Evolutionary conservation across 768 basidiomycete genomes (phyloP).

Genomic region (Coprinellus micaceus): DNA sequence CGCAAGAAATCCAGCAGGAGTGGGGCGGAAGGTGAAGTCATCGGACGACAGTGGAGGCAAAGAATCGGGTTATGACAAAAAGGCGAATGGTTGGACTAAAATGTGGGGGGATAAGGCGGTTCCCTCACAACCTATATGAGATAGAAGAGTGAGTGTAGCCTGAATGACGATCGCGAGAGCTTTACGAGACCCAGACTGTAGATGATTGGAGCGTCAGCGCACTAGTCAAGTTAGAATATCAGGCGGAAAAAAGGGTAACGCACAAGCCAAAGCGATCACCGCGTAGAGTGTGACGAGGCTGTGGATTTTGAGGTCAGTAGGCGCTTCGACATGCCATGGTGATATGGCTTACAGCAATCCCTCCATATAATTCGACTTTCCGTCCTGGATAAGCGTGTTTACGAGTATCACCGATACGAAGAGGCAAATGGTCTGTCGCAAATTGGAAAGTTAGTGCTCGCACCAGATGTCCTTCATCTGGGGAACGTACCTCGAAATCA

Average conservation of each 20-base stretch:
- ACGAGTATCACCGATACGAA: slow-evolving; percentile 88
- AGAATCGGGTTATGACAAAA: no score
- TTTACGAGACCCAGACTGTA: slow-evolving; percentile 30
- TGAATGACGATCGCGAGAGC: no score
- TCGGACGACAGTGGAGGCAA: no score
- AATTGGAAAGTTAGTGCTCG: background rate
- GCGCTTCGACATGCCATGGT: slow-evolving; percentile 23
- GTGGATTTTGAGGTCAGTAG: slow-evolving; percentile 29
- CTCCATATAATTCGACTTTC: slow-evolving; percentile 90
- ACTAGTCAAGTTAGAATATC: no score
- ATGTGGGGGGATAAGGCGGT: no score
- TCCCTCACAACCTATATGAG: no score
- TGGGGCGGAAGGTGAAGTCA: no score
- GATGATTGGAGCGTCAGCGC: background rate
- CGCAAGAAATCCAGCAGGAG: no score
- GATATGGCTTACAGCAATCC: slow-evolving; percentile 74
- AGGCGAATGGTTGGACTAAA: no score
- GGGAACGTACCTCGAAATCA: slow-evolving; percentile 66
- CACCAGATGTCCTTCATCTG: no score
- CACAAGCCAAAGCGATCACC: slow-evolving; percentile 79
- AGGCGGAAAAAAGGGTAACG: slow-evolving; percentile 22
- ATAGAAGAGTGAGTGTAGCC: no score
- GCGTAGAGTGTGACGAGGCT: slow-evolving; percentile 66
- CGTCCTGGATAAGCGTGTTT: slow-evolving; percentile 80
- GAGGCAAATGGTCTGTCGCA: slow-evolving; percentile 69